Evolutionary conservation across 2,329 filamentous ascomycete genomes (phyloP), one percentile per base, ranked within the genome.

Genomic region (Botrytis fragariae): DNA sequence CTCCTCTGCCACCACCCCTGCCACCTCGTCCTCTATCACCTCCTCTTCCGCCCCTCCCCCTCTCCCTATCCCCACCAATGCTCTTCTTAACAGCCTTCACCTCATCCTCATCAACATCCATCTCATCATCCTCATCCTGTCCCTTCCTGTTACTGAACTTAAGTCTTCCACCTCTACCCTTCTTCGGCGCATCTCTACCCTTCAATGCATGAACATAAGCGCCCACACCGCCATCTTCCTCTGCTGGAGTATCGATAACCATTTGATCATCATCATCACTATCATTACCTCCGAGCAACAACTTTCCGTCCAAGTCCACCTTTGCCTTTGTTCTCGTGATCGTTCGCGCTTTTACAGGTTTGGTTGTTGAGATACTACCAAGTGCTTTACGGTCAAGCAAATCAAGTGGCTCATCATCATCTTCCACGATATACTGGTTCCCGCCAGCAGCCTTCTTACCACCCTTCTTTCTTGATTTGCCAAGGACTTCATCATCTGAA

Each of bases 321-420:
- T 89, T 92, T 71, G 90, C 90, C 82, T 91, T 92, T 18, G 82
- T 83, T 72, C 80, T 84, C 60, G 76, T 78, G 16, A 81, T 81
- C 25, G 85, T 85, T 81, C 88, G 88, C 77, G 87, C 83, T 81
- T 90, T 91, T 72, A 88, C 83, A 5, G 95, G 95, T 82, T 94
- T 95, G 18, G 94, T 97, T 8, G 93, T 93, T 4, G 95, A 97
- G 79, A 99, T 98, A 81, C 94, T 96, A 71, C 94, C 95, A 60
- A 99, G 88, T 14, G 95, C 94, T 81, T 91, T 92, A 75, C 93
- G 92, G 79, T 96, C 95, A 25, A 99, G 89, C 63, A 99, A 88
- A 84, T 99, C 96, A 60, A 99, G 91, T 1, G 96, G 96, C 82
- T 98, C 96, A 78, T 97, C 93, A 73, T 97, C 94, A 75, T 97